Conservation (phyloP, 1,139 yeast species). For the Candida tetrigidarum region DNA sequence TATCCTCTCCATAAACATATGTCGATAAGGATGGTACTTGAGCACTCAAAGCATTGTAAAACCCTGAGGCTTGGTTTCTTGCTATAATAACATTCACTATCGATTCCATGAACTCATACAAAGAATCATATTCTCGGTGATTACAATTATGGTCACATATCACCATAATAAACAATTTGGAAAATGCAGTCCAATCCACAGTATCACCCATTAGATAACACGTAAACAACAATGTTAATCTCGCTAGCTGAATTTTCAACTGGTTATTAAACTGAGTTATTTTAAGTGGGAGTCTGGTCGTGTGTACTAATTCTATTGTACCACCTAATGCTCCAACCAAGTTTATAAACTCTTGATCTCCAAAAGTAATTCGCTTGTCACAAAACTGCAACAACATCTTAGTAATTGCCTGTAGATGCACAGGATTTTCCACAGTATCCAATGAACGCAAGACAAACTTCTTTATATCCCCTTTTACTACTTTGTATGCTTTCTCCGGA, state of each 20-base stretch:
- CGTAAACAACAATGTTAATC: constrained; percentile 18
- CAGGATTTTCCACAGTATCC: constrained; percentile 10
- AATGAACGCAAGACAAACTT: constrained; percentile 7
- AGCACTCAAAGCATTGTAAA: background rate
- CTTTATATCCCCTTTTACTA: constrained; percentile 1
- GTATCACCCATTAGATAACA: constrained; percentile 5
- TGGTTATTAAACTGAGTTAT: constrained; percentile 16
- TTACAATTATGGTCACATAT: constrained; percentile 24
- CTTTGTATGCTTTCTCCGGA: constrained; percentile 3
- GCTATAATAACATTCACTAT: constrained; percentile 8
- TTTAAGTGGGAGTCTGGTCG: constrained; percentile 14
- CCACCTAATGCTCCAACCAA: constrained; percentile 9
- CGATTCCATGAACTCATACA: constrained; percentile 16
- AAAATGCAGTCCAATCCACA: background rate
- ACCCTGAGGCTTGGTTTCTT: background rate
- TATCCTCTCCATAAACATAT: background rate
- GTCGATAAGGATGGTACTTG: background rate
- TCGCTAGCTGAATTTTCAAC: constrained; percentile 15
- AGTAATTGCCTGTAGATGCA: constrained; percentile 4
- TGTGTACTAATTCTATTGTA: background rate
- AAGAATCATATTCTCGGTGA: constrained; percentile 13
- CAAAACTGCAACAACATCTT: constrained; percentile 3
- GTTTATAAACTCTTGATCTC: background rate
- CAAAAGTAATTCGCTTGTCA: background rate
- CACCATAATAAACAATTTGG: constrained; percentile 16